Conservation (phyloP, 768 basidiomycete species). For the Lactarius pseudohatsudake region DNA sequence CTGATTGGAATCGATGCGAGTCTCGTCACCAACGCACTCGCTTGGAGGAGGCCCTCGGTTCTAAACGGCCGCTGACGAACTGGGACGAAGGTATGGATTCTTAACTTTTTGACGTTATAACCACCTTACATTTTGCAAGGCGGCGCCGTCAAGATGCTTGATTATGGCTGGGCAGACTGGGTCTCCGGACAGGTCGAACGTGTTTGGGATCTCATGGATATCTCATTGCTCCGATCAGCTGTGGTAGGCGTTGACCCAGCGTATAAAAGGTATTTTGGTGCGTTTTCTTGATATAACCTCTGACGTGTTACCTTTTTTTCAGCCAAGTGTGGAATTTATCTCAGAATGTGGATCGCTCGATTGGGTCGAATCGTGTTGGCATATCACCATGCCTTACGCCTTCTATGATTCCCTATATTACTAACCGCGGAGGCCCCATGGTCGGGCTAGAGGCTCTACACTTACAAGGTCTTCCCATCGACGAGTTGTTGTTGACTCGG, state of each 20-base stretch:
- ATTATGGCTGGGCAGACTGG: conserved; percentile 95
- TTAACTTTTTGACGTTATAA: conserved; percentile 13
- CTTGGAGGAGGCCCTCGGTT: conserved; percentile 77
- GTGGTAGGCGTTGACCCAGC: conserved; percentile 78
- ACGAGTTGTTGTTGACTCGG: conserved; percentile 86
- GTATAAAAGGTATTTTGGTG: conserved; percentile 73
- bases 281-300: not conserved
- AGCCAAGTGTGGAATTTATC: conserved; percentile 95
- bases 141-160: conserved; percentile 80
- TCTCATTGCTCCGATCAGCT: conserved; percentile 79
- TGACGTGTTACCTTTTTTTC: conserved; percentile 13
- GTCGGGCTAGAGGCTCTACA: conserved; percentile 90
- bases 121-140: conserved; percentile 41
- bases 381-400: conserved; percentile 94
- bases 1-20: conserved; percentile 92
- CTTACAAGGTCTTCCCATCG: conserved; percentile 92
- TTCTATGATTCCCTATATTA: conserved; percentile 95
- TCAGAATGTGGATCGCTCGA: conserved; percentile 93
- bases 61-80: conserved; percentile 81
- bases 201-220: conserved; percentile 95
- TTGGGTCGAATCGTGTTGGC: conserved; percentile 75
- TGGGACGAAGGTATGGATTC: conserved; percentile 80
- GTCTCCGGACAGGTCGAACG: conserved; percentile 89
- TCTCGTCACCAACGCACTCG: conserved; percentile 87
- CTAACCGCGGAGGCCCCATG: conserved; percentile 95